Base-by-base conservation (phyloP, 306 rosid genomes). In the Castanospermum australe region DNA sequence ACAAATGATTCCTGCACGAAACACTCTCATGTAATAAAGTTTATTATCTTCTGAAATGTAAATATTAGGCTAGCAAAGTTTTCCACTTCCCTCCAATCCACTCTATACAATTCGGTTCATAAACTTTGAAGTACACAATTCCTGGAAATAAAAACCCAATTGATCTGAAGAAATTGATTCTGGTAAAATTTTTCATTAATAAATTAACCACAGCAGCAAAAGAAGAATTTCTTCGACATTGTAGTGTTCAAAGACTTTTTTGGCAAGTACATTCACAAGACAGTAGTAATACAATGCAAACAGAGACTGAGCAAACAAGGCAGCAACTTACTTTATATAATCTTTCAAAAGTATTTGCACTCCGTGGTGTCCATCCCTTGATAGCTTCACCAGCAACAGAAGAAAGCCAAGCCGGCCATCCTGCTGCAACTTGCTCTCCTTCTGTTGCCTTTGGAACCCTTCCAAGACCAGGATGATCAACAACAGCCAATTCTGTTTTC, bases 391-490 rank as follows among this genome's bases (percentile, higher is more conserved):
- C 87, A 0, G 99, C 99, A 52, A 89, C 98, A 1, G 93, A 81
- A 77, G 98, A 87, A 38, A 95, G 99, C 99, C 99, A 95, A 4
- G 48, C 80, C 6, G 99, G 99, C 99, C 99, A 95, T 73, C 99
- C 99, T 13, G 99, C 98, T 2, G 97, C 94, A 72, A 90, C 88
- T 75, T 91, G 98, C 79, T 92, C 98, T 33, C 87, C 98, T 75
- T 85, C 90, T 42, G 57, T 47, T 81, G 88, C 92, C 79, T 81
- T 91, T 4, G 97, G 96, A 33, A 95, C 81, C 78, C 86, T 88
- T 88, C 90, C 92, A 39, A 83, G 59, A 41, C 89, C 88, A 44
- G 86, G 92, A 80, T 87, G 82, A 68, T 73, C 65, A 45, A 82
- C 44, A 78, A 76, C 77, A 55, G 77, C 13, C 57, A 78, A 73